Percentiles rank a stretch among this genome's conserved stretches.
Evolutionary conservation across 1,284 basidiomycete genomes (phyloP).

Genomic region (Ganoderma leucocontextum): DNA sequence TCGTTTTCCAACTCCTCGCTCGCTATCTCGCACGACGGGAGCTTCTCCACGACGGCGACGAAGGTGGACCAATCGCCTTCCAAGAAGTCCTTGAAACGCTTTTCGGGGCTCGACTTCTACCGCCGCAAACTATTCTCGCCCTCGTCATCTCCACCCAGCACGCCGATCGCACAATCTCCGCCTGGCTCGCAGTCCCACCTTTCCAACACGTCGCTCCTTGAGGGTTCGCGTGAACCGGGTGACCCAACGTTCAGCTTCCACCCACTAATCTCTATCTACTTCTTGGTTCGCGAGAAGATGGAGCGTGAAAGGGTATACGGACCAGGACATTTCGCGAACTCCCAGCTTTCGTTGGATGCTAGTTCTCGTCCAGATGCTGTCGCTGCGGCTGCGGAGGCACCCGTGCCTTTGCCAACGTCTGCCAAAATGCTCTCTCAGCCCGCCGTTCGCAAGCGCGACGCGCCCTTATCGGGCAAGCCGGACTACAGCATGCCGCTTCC

Average conservation of each 20-base stretch:
- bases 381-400: slow-evolving; percentile 34
- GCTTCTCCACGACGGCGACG: slow-evolving; percentile 43
- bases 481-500: slow-evolving; percentile 88
- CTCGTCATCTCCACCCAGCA: slow-evolving; percentile 63
- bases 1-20: slow-evolving; percentile 71
- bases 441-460: slow-evolving; percentile 37
- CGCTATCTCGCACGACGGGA: slow-evolving; percentile 68
- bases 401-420: slow-evolving; percentile 35
- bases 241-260: slow-evolving; percentile 96
- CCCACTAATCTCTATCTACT: slow-evolving; percentile 96
- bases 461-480: slow-evolving; percentile 50
- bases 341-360: slow-evolving; percentile 67
- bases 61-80: slow-evolving; percentile 54
- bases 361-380: slow-evolving; percentile 35
- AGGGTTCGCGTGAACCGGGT: slow-evolving; percentile 56
- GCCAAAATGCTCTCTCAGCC: slow-evolving; percentile 42
- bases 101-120: slow-evolving; percentile 97
- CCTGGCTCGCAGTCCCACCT: slow-evolving; percentile 63
- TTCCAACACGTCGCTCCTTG: slow-evolving; percentile 54
- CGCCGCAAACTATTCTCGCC: slow-evolving; percentile 88
- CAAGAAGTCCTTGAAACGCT: slow-evolving; percentile 66
- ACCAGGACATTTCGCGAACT: slow-evolving; percentile 92
- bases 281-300: slow-evolving; percentile 93
- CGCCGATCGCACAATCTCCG: slow-evolving; percentile 55
- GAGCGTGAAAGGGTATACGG: slow-evolving; percentile 95